Percentiles rank a stretch among this genome's conserved stretches.
Conservation (phyloP, 139 green algal genomes). For the Tetraselmis striata region DNA sequence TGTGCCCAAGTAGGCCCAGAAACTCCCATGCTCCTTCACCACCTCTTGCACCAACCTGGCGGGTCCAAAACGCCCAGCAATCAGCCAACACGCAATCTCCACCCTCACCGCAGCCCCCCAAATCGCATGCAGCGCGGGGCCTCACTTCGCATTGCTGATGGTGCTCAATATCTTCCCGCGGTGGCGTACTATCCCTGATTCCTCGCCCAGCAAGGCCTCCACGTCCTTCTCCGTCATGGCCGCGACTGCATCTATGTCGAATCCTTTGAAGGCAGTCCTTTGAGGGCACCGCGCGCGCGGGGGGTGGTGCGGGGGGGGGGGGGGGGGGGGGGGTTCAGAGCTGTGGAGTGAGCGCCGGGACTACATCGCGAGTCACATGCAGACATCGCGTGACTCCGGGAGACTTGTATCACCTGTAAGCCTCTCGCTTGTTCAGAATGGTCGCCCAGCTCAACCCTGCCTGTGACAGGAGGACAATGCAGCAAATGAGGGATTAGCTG, state of each 20-base stretch:
- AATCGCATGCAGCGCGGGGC: neutral
- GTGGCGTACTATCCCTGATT: conserved; percentile 22
- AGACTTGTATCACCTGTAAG: conserved; percentile 22
- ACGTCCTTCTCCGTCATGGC: conserved; percentile 12
- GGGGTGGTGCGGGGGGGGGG: too few species aligned
- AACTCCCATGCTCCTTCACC: conserved; percentile 17
- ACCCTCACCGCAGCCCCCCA: neutral
- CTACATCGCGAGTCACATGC: too few species aligned
- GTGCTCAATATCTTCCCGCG: conserved; percentile 15
- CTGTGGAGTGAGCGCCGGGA: too few species aligned
- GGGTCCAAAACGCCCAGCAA: neutral
- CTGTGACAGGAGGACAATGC: conserved; percentile 5
- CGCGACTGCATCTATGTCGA: conserved; percentile 15
- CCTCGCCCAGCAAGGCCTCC: conserved; percentile 12
- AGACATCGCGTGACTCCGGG: too few species aligned
- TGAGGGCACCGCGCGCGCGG: too few species aligned
- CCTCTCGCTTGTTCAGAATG: conserved; percentile 19
- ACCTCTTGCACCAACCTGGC: conserved; percentile 16
- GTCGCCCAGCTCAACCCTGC: conserved; percentile 28
- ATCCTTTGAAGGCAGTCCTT: conserved; percentile 22
- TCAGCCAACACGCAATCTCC: too few species aligned
- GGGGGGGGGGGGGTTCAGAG: too few species aligned
- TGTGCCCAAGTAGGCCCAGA: conserved; percentile 10
- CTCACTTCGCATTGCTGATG: conserved; percentile 23
- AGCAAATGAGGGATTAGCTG: too few species aligned